These are phyloP conservation scores for Cokeromyces recurvatus DNA, from an alignment of 371 early-diverging fungal species.

Conservation along the genomic window DNA sequence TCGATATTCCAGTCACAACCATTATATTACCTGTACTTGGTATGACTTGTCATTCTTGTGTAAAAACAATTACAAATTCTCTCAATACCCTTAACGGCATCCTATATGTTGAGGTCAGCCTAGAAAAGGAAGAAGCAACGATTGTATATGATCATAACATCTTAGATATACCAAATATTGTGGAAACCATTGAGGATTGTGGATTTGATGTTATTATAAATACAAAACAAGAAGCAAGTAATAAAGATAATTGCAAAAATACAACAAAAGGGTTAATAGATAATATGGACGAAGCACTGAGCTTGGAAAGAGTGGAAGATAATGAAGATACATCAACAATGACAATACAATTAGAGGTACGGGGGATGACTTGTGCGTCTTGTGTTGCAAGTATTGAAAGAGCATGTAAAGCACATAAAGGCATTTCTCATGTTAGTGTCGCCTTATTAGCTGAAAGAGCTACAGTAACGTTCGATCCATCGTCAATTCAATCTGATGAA, in stretches of 20 bases:
- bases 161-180: constrained; percentile 15
- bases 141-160: constrained; percentile 17
- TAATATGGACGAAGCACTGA: not conserved
- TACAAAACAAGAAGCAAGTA: not conserved
- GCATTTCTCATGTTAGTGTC: constrained; percentile 49
- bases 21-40: constrained; percentile 56
- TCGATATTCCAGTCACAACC: constrained; percentile 18
- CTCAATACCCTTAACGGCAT: constrained; percentile 16
- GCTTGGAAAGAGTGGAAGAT: too few relatives aligned
- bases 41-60: constrained; percentile 88
- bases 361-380: constrained; percentile 86
- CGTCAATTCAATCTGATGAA: not conserved
- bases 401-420: constrained; percentile 43
- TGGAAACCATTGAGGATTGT: constrained; percentile 37
- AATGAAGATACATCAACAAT: constrained; percentile 27
- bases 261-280: not conserved
- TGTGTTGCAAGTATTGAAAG: constrained; percentile 80
- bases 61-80: constrained; percentile 53
- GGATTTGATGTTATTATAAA: constrained; percentile 22
- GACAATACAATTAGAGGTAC: constrained; percentile 10
- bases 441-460: constrained; percentile 76
- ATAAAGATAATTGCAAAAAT: constrained; percentile 29
- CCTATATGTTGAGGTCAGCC: constrained; percentile 28
- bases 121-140: constrained; percentile 44
- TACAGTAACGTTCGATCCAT: constrained; percentile 5